These are phyloP conservation scores for Turritis glabra DNA, from an alignment of 345 rosid genomes.

Conservation along the genomic window DNA sequence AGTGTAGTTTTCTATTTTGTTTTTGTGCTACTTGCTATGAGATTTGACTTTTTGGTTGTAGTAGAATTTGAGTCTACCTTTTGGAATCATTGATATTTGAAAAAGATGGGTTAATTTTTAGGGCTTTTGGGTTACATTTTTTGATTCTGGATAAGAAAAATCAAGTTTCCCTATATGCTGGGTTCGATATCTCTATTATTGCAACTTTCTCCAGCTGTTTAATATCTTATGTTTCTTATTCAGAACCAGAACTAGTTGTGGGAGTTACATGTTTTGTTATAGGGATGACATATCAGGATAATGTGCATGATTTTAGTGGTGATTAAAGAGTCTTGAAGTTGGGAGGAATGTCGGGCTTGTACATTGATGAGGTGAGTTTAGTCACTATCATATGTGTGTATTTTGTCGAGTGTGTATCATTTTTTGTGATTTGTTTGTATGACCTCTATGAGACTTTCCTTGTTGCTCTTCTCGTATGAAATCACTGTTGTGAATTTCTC, in stretches of 20 bases:
- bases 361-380: slow-evolving; percentile 61
- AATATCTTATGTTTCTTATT: slow-evolving; percentile 36
- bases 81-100: neutral
- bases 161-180: neutral
- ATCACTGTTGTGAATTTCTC: neutral
- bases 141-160: slow-evolving; percentile 20
- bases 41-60: slow-evolving; percentile 19
- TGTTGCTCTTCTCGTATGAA: slow-evolving; percentile 13
- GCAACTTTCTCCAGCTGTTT: slow-evolving; percentile 21
- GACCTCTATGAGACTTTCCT: slow-evolving; percentile 20
- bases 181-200: neutral
- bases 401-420: neutral
- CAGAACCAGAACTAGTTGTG: slow-evolving; percentile 47
- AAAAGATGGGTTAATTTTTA: neutral
- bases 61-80: neutral
- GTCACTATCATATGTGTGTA: neutral
- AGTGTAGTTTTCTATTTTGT: neutral
- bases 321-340: slow-evolving; percentile 51
- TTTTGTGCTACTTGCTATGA: neutral
- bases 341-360: slow-evolving; percentile 74
- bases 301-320: slow-evolving; percentile 49
- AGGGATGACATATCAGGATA: slow-evolving; percentile 49
- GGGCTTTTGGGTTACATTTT: neutral
- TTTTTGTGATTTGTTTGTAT: slow-evolving; percentile 5
- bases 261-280: slow-evolving; percentile 37